Evolutionary conservation across 169 alveolate species (phyloP).

Genomic region (Plasmodium vinckei): DNA sequence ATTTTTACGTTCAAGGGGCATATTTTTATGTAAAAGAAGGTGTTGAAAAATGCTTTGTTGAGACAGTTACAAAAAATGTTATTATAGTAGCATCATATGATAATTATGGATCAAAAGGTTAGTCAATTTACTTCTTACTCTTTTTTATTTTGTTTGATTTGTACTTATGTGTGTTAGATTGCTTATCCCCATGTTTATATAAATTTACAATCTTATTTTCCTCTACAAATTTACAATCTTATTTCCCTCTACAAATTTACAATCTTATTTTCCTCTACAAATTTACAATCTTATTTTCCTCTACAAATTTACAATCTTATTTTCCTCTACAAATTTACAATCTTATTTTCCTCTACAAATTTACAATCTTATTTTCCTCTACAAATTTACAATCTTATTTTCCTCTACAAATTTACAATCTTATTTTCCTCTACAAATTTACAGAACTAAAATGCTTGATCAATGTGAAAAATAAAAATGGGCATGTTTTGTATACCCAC

Average conservation of each 20-base stretch:
- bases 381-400: neutral
- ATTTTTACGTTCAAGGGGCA: conserved; percentile 16
- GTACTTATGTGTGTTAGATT: neutral
- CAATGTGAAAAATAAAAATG: conserved; percentile 22
- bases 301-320: neutral
- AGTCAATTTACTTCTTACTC: neutral
- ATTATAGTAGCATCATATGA: conserved; percentile 61
- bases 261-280: neutral
- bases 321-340: neutral
- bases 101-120: conserved; percentile 44
- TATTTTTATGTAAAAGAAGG: conserved; percentile 72
- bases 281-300: neutral
- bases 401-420: no score
- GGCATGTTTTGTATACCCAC: conserved; percentile 40
- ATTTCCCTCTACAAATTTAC: neutral
- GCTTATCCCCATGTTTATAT: neutral
- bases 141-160: neutral
- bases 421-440: neutral
- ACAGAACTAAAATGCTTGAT: conserved; percentile 54
- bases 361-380: neutral
- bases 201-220: neutral
- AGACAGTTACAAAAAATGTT: conserved; percentile 35
- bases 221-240: neutral
- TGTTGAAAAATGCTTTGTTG: conserved; percentile 58
- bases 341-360: neutral